phyloP scores from a whole-genome alignment of 2,329 filamentous ascomycete genomes.

The Arthrobotrys iridis region DNA sequence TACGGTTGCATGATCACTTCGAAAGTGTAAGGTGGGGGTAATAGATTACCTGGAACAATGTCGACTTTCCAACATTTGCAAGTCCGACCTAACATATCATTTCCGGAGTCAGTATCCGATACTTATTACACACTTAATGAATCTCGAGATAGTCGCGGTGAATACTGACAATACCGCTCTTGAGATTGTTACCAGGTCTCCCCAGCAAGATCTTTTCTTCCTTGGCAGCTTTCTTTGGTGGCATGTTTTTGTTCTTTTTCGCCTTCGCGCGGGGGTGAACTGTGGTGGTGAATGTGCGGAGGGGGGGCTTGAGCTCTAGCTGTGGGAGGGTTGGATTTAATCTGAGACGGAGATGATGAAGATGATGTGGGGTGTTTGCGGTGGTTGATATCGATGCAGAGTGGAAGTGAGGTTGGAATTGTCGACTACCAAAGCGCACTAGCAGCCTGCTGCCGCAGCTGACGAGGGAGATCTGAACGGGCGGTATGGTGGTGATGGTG shows the following conservation, averaged over 20 bases:
- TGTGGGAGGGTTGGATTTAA: slow-evolving; percentile 47
- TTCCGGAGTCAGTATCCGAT: too few species aligned
- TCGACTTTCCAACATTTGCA: slow-evolving; percentile 99
- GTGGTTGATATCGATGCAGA: not conserved
- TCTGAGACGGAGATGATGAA: slow-evolving; percentile 60
- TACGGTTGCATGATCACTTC: not conserved
- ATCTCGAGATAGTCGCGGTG: too few species aligned
- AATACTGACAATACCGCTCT: slow-evolving; percentile 92
- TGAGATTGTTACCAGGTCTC: slow-evolving; percentile 95
- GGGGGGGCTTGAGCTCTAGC: slow-evolving; percentile 52
- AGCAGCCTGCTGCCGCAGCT: slow-evolving; percentile 64
- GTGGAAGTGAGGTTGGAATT: slow-evolving; percentile 55
- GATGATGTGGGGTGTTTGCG: slow-evolving; percentile 45
- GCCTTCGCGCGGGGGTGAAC: slow-evolving; percentile 65
- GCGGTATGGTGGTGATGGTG: slow-evolving; percentile 48
- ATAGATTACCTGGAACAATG: slow-evolving; percentile 80
- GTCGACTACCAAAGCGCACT: slow-evolving; percentile 55
- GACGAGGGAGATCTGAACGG: slow-evolving; percentile 58
- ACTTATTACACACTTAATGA: too few species aligned
- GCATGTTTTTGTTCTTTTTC: slow-evolving; percentile 73
- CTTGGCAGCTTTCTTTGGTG: slow-evolving; percentile 89
- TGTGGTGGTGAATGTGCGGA: slow-evolving; percentile 41
- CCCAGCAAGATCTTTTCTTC: slow-evolving; percentile 98
- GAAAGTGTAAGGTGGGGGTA: not conserved
- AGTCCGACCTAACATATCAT: slow-evolving; percentile 83